Evolutionary conservation across 2,329 filamentous ascomycete species (phyloP).

Genomic region (Stenocarpella maydis): DNA sequence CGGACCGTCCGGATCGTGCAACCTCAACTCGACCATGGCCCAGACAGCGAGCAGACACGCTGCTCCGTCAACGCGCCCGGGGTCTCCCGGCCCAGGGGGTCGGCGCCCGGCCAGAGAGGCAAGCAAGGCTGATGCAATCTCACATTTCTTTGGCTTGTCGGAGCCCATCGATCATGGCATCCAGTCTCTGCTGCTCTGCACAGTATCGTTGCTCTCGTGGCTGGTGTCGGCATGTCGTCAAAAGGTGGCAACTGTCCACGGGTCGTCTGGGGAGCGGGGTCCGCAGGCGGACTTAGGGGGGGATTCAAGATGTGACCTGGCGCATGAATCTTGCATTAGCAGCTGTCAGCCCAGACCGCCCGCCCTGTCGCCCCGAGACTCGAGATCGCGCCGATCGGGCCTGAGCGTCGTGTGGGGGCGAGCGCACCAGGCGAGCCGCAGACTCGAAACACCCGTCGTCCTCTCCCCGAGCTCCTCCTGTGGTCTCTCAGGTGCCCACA

Average conservation of each 20-base stretch:
- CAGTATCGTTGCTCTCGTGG: background rate
- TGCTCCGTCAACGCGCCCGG: background rate
- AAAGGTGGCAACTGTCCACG: background rate
- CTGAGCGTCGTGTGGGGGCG: background rate
- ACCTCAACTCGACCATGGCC: background rate
- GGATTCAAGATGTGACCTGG: constrained; percentile 4
- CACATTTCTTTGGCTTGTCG: constrained; percentile 32
- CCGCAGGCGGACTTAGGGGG: background rate
- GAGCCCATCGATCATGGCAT: constrained; percentile 26
- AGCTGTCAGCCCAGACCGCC: background rate
- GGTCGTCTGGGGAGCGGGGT: constrained; percentile 1
- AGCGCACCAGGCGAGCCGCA: background rate
- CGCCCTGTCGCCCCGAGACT: constrained; percentile 1
- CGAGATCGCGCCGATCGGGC: constrained; percentile 10
- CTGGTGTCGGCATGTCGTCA: constrained; percentile 21
- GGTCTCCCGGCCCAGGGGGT: constrained; percentile 6
- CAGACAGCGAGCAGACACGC: background rate
- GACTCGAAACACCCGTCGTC: constrained; percentile 10
- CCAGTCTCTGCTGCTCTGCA: constrained; percentile 10
- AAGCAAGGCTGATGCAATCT: background rate
- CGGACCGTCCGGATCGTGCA: background rate
- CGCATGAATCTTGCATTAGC: constrained; percentile 21
- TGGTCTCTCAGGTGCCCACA: too few relatives aligned
- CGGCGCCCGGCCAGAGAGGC: background rate
- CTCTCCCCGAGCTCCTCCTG: background rate